A percentile compares a stretch with the other conserved stretches of the same genome.
Conservation (phyloP, 2,329 filamentous ascomycete genomes). For the Colletotrichum limetticola region DNA sequence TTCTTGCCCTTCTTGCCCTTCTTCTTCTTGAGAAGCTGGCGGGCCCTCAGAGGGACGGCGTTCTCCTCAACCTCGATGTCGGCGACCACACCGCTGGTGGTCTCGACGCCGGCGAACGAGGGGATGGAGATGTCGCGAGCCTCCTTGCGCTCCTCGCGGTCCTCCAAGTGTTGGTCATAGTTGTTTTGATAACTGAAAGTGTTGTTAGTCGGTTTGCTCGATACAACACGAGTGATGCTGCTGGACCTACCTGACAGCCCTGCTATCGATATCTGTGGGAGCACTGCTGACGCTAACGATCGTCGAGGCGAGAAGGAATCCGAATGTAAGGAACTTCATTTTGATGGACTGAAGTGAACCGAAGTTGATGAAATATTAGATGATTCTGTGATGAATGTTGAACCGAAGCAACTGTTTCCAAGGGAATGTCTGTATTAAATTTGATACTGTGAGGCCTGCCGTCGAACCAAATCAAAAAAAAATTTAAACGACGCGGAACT, state of each 20-base stretch:
- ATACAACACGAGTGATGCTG: no score
- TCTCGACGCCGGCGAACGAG: slow-evolving; percentile 28
- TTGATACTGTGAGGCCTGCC: slow-evolving; percentile 27
- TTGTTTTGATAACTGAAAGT: neutral
- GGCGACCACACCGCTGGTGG: slow-evolving; percentile 24
- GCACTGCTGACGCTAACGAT: slow-evolving; percentile 34
- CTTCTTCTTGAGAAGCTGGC: slow-evolving; percentile 29
- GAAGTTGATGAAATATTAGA: neutral
- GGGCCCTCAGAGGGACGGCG: slow-evolving; percentile 16
- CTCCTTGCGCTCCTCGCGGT: slow-evolving; percentile 24
- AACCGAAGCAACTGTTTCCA: slow-evolving; percentile 1
- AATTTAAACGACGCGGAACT: neutral
- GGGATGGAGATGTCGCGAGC: slow-evolving; percentile 25
- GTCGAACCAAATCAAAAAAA: slow-evolving; percentile 3
- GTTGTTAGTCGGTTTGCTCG: no score
- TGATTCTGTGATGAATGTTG: neutral
- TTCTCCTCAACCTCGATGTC: slow-evolving; percentile 19
- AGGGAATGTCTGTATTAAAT: slow-evolving; percentile 31
- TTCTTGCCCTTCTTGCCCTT: slow-evolving; percentile 27
- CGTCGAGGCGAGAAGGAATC: slow-evolving; percentile 27
- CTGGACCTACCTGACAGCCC: slow-evolving; percentile 28
- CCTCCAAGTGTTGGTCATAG: slow-evolving; percentile 27
- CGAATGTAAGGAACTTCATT: slow-evolving; percentile 32
- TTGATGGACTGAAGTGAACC: slow-evolving; percentile 32
- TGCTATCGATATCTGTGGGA: slow-evolving; percentile 29